Evolutionary conservation across 2,329 filamentous ascomycete species (phyloP).

Genomic region (Botrytis elliptica): DNA sequence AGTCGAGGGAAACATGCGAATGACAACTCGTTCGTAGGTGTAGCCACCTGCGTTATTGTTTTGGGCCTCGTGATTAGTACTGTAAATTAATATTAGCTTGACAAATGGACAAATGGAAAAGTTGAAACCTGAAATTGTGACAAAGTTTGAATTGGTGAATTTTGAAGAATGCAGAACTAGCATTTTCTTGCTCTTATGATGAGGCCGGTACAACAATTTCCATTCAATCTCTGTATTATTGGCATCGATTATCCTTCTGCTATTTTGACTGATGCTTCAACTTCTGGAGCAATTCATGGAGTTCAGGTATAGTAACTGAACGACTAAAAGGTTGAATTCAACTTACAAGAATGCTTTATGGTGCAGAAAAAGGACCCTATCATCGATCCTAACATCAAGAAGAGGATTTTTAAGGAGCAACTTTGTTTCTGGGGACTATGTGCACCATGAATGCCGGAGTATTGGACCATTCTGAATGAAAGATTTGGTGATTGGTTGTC

Average conservation of each 20-base stretch:
- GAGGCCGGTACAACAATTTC: background rate
- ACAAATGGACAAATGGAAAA: background rate
- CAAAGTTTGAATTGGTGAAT: background rate
- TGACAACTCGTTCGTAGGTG: background rate
- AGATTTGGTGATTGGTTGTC: background rate
- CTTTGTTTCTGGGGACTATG: background rate
- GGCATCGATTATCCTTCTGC: background rate
- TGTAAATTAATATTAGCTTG: background rate
- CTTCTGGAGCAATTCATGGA: background rate
- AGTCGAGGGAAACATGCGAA: background rate
- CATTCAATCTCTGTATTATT: background rate
- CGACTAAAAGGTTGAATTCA: background rate
- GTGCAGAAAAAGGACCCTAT: background rate
- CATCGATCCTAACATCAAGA: background rate
- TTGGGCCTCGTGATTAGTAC: background rate
- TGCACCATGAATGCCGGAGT: background rate
- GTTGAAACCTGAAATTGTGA: background rate
- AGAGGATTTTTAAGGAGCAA: background rate
- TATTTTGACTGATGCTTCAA: background rate
- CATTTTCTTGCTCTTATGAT: background rate
- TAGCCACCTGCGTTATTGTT: background rate
- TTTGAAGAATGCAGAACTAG: background rate
- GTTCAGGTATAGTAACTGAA: background rate
- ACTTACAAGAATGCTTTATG: background rate
- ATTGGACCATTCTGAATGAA: background rate